These are phyloP conservation scores for Hypoxylon subgilvum DNA, from an alignment of 495 filamentous ascomycete genomes.

Conservation along the genomic window DNA sequence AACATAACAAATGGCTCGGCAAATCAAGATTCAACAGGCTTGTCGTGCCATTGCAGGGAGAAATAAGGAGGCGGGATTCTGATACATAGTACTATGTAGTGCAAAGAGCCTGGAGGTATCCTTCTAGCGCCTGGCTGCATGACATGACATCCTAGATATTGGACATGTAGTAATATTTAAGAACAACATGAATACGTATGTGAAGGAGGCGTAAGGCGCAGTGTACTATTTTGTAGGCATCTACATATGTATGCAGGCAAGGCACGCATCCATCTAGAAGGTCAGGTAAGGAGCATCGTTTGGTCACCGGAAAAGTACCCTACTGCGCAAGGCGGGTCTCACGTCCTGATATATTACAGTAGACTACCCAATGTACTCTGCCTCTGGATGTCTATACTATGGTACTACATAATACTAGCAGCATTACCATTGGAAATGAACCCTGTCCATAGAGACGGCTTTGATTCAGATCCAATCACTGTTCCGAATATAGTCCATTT, in stretches of 20 bases:
- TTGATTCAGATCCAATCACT: conserved; percentile 31
- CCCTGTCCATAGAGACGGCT: conserved; percentile 20
- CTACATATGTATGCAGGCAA: not conserved
- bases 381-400: conserved; percentile 4
- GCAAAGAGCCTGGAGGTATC: conserved; percentile 8
- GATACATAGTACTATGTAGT: not conserved
- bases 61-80: conserved; percentile 3
- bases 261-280: conserved; percentile 3
- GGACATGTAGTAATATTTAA: not conserved
- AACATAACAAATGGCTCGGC: not conserved
- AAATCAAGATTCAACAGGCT: not conserved
- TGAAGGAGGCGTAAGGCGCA: too few species aligned
- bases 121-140: conserved; percentile 7
- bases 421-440: not conserved
- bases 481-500: conserved; percentile 26
- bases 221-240: too few species aligned
- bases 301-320: conserved; percentile 31
- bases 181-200: too few species aligned
- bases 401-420: not conserved
- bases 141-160: conserved; percentile 16
- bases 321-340: conserved; percentile 32
- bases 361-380: not conserved
- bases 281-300: conserved; percentile 27
- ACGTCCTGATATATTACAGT: conserved; percentile 21
- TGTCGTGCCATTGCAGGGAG: not conserved